Percentiles rank a stretch among this genome's conserved stretches.
Conservation (phyloP, 148 eudicot genomes). For the Cornus kousa region DNA sequence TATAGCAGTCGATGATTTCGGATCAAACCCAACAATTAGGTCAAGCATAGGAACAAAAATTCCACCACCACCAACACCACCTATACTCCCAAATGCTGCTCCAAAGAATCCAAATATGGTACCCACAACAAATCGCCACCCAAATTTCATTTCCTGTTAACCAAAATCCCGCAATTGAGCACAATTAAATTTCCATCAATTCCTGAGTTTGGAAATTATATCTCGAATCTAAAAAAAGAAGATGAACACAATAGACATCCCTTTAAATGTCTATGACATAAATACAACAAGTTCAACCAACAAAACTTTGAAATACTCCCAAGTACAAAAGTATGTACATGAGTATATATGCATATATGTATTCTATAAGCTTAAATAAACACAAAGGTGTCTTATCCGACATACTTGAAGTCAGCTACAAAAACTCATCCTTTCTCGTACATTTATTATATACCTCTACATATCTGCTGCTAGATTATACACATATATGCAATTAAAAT, state of each 20-base stretch:
- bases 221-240: no score
- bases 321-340: no score
- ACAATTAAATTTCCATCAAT: neutral
- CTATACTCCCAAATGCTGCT: constrained; percentile 97
- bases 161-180: constrained; percentile 2
- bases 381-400: neutral
- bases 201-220: neutral
- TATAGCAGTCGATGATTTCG: constrained; percentile 90
- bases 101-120: constrained; percentile 76
- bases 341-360: no score
- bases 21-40: constrained; percentile 81
- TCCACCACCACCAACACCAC: constrained; percentile 99
- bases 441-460: no score
- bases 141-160: constrained; percentile 75
- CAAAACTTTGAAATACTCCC: neutral
- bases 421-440: neutral
- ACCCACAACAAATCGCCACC: constrained; percentile 64
- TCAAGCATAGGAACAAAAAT: constrained; percentile 94
- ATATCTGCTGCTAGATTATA: no score
- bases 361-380: no score
- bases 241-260: neutral
- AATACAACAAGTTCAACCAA: neutral
- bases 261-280: neutral
- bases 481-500: no score
- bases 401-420: neutral